These are phyloP conservation scores for Mycosphaerella sp. DNA, from an alignment of 2,329 filamentous ascomycete genomes.

Conservation along the genomic window DNA sequence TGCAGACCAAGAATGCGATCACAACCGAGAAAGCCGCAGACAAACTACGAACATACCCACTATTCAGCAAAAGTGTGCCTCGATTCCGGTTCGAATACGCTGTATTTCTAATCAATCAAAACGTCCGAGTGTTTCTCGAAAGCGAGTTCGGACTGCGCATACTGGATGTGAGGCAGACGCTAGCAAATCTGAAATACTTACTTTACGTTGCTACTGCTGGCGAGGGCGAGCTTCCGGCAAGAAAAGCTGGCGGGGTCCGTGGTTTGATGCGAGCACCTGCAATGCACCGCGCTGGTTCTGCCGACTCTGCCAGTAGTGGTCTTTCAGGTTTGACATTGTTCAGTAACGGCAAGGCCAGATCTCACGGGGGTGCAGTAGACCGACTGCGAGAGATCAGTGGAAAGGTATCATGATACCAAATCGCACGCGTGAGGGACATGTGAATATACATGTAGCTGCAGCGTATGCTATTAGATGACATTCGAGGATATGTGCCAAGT, in stretches of 20 bases:
- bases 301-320: conserved; percentile 24
- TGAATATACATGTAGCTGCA: too few relatives aligned
- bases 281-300: conserved; percentile 21
- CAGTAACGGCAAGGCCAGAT: conserved; percentile 18
- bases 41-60: conserved; percentile 57
- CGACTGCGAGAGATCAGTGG: conserved; percentile 25
- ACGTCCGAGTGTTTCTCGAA: conserved; percentile 67
- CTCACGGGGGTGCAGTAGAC: conserved; percentile 24
- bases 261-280: conserved; percentile 36
- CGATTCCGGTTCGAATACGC: conserved; percentile 93
- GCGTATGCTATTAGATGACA: too few relatives aligned
- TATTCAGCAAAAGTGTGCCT: conserved; percentile 62
- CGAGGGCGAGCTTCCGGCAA: conserved; percentile 53
- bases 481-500: too few relatives aligned
- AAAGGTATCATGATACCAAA: conserved; percentile 5
- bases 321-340: conserved; percentile 23
- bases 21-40: conserved; percentile 22
- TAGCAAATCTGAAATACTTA: conserved; percentile 90
- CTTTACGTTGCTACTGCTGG: conserved; percentile 85
- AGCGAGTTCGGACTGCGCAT: conserved; percentile 66
- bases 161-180: conserved; percentile 82
- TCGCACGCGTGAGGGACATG: not conserved
- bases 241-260: conserved; percentile 50
- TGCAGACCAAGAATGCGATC: conserved; percentile 25
- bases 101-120: conserved; percentile 93